Base-by-base conservation (phyloP, 176 grass and related monocot species). In the Hsuehochloa calcarea region DNA sequence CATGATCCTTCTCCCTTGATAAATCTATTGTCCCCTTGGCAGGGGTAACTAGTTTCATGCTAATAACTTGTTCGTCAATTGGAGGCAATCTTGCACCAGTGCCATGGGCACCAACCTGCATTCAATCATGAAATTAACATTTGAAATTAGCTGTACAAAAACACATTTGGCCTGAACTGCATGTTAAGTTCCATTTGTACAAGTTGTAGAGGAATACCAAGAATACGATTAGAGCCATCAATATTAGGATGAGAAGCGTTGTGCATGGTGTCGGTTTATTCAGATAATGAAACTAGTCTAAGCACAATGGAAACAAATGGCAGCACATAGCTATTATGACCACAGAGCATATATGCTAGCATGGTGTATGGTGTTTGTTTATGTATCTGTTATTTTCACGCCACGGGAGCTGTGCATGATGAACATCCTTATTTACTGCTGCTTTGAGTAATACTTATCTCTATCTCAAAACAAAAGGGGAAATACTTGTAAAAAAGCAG, bases 21-120 rank as follows among this genome's bases (percentile, higher is more conserved):
- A 94, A 80, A 87, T 91, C 90, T 81, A 94, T 86, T 84, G 88
- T 92, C 73, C 96, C 96, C 84, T 92, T 98, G 54, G 90, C 76
- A 75, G 96, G 96, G 34, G 93, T 98, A 80, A 98, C 93, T 64
- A 98, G 50, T 88, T 97, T 98, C 93, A 98, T 93, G 91, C 91
- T 92, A 66, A 98, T 86, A 72, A 98, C 89, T 78, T 98, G 96
- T 74, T 98, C 96, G 23, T 98, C 96, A 67, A 95, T 91, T 47
- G 93, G 93, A 46, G 96, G 96, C 72, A 98, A 90, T 83, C 68
- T 85, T 87, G 85, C 91, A 61, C 96, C 96, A 85, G 96, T 95
- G 16, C 96, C 96, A 78, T 98, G 96, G 69, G 96, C 93, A 75
- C 95, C 95, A 85, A 98, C 95, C 93, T 98, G 85, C 9, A 25